A percentile compares a stretch with the other conserved stretches of the same genome.
Conservation (phyloP, 2,329 filamentous ascomycete species). For the Gyromitra esculenta region DNA sequence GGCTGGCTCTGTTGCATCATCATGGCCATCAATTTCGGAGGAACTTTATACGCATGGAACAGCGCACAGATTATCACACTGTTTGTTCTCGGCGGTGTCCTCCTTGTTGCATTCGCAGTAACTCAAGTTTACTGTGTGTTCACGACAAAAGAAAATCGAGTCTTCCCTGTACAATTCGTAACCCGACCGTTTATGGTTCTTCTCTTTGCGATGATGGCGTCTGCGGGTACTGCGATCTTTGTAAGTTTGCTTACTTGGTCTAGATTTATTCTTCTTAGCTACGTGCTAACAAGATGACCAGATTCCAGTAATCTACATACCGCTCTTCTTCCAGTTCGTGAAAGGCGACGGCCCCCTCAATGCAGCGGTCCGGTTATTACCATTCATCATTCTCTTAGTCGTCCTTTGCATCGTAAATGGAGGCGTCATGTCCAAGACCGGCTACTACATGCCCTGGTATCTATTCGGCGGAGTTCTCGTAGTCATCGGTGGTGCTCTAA, state of each 20-base stretch:
- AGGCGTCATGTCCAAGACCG: constrained; percentile 60
- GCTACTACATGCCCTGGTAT: constrained; percentile 62
- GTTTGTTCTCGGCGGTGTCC: constrained; percentile 64
- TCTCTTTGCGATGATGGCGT: constrained; percentile 62
- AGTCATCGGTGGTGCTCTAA: constrained; percentile 58
- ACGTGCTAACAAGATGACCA: background rate
- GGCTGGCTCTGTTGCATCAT: constrained; percentile 62
- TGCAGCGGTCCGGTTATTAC: constrained; percentile 62
- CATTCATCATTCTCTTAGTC: constrained; percentile 61
- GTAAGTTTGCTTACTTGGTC: constrained; percentile 54
- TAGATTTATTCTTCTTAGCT: background rate
- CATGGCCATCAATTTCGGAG: constrained; percentile 67
- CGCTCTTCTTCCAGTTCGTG: constrained; percentile 67
- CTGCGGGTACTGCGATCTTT: constrained; percentile 60
- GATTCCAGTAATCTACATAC: constrained; percentile 65
- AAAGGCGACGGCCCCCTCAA: constrained; percentile 62
- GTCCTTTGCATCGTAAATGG: constrained; percentile 61
- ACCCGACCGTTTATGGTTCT: constrained; percentile 60
- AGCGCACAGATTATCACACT: constrained; percentile 63
- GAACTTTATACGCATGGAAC: constrained; percentile 65
- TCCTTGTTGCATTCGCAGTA: constrained; percentile 62
- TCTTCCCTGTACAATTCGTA: constrained; percentile 66
- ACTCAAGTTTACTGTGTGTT: constrained; percentile 64
- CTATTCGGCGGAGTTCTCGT: constrained; percentile 60
- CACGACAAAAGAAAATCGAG: constrained; percentile 62